A percentile compares a stretch with the other conserved stretches of the same genome.
These are phyloP conservation scores for Cryptosporidium canis DNA, from an alignment of 169 alveolate species.

Conservation along the genomic window DNA sequence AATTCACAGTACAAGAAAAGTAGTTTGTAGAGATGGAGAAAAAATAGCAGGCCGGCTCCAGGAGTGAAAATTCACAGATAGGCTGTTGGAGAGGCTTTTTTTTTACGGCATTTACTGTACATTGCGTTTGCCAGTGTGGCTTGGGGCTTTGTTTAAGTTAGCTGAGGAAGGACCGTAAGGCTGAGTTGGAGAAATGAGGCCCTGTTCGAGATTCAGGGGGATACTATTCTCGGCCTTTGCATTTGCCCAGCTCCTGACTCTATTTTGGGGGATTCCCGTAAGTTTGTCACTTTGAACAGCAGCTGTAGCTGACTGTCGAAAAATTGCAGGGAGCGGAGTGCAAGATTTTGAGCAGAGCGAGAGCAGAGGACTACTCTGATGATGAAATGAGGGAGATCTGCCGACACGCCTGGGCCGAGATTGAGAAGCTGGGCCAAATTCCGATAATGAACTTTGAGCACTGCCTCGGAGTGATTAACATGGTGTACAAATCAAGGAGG, in stretches of 20 bases:
- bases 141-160: too few species aligned
- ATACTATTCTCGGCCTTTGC: too few species aligned
- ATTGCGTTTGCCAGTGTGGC: too few species aligned
- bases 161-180: too few species aligned
- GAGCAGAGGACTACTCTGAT: conserved; percentile 9
- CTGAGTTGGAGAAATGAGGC: too few species aligned
- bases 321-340: neutral
- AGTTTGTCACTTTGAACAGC: neutral
- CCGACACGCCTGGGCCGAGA: neutral
- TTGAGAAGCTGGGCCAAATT: conserved; percentile 1
- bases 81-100: neutral
- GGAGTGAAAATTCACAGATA: neutral
- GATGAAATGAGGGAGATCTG: conserved; percentile 32
- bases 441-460: neutral
- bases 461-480: conserved; percentile 11
- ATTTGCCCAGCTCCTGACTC: too few species aligned
- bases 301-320: neutral
- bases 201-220: too few species aligned
- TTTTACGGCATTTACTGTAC: too few species aligned
- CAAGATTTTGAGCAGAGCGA: neutral
- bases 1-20: neutral
- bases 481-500: conserved; percentile 56
- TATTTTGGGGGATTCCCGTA: too few species aligned
- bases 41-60: neutral
- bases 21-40: neutral